Base-by-base conservation (phyloP, 2,329 filamentous ascomycete genomes). In the Alternaria gaisen region DNA sequence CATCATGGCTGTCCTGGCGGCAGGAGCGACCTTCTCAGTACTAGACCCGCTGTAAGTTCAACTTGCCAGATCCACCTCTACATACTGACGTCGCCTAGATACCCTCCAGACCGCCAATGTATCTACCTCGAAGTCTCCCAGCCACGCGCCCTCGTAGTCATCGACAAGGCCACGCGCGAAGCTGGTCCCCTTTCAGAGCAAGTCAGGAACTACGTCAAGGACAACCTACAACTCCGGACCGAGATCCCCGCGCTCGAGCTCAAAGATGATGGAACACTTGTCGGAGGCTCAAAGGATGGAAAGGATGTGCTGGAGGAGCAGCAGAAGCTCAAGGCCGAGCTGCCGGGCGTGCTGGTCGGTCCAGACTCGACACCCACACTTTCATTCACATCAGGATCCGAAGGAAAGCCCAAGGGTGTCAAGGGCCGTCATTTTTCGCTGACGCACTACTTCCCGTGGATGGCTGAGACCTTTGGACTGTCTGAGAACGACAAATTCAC, bases 401-500 rank as follows among this genome's bases (percentile, higher is more conserved):
- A 96, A 80, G 92, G 91, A 46, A 84, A 87, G 66, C 93, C 93
- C 34, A 97, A 97, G 83, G 93, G 93, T 68, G 94, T 98, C 12
- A 85, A 89, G 57, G 94, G 94, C 1, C 87, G 94, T 14, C 94
- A 98, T 79, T 98, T 91, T 81, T 91, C 88, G 52, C 82, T 98
- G 62, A 87, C 93, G 1, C 89, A 91, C 71, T 98, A 97, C 81
- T 96, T 94, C 74, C 88, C 90, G 20, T 98, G 93, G 94, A 98
- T 98, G 94, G 88, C 92, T 0, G 82, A 95, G 79, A 88, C 83
- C 2, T 98, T 98, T 77, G 83, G 88, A 50, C 84, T 96, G 48
- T 89, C 87, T 1, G 84, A 88, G 9, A 85, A 92, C 42, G 90
- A 90, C 75, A 87, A 85, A 65, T 97, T 97, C 74, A 93, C 93